Base-by-base conservation (phyloP, 2,329 filamentous ascomycete species). In the Penicillium nordicum region DNA sequence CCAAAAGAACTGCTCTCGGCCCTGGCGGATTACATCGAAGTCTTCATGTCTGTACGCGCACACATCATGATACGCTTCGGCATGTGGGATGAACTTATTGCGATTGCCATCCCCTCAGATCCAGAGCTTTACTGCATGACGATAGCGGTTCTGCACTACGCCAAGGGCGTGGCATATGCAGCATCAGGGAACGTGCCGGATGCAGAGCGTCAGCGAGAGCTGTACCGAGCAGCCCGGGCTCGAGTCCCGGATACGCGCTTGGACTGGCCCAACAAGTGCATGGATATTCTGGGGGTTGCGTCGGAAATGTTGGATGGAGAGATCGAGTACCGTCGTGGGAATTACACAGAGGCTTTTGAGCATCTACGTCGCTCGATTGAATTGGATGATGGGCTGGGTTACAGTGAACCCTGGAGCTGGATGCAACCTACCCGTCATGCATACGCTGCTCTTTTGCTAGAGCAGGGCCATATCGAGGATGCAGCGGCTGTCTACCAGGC, bases 21-120 rank as follows among this genome's bases (percentile, higher is more conserved):
- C 0, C 91, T 92, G 88, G 88, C 88, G 0, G 88, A 92, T 70
- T 92, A 87, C 84, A 76, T 92, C 1, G 89, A 92, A 71, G 82
- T 82, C 1, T 91, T 90, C 61, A 72, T 88, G 4, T 81, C 82
- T 1, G 84, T 90, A 69, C 81, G 85, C 4, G 76, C 87, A 2
- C 89, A 93, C 69, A 85, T 86, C 1, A 76, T 89, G 16, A 79
- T 93, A 43, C 84, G 89, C 0, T 93, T 92, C 63, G 89, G 89
- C 0, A 77, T 76, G 16, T 92, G 89, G 89, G 66, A 84, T 0
- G 86, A 90, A 0, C 77, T 92, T 23, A 72, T 88, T 9, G 71
- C 74, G 1, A 71, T 89, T 0, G 57, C 74, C 0, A 58, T 89
- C 0, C 88, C 88, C 0, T 53, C 69, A 0, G 87, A 92, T 60